These are phyloP conservation scores for Stagonosporopsis chrysanthemi DNA, from an alignment of 2,329 filamentous ascomycete species.

Conservation along the genomic window DNA sequence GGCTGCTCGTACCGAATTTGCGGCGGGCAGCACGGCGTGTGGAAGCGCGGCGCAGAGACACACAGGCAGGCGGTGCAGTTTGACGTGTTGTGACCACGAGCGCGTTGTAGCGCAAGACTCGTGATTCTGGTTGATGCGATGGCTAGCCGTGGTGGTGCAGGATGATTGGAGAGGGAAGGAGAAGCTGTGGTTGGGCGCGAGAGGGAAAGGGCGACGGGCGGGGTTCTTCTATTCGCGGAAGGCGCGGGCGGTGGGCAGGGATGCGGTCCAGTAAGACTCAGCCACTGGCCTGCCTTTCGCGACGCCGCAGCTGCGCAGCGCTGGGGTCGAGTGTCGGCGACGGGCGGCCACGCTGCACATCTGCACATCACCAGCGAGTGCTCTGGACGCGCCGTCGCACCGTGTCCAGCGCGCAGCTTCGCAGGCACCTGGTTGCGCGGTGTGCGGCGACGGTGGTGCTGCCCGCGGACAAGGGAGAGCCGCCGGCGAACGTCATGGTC, in stretches of 20 bases:
- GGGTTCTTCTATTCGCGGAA: constrained; percentile 28
- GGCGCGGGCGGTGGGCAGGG: constrained; percentile 23
- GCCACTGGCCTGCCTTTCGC: constrained; percentile 18
- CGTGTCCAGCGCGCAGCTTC: background rate
- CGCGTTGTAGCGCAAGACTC: constrained; percentile 38
- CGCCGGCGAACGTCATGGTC: constrained; percentile 12
- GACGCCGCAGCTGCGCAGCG: too few relatives aligned
- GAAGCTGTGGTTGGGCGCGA: constrained; percentile 37
- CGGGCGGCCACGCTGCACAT: constrained; percentile 14
- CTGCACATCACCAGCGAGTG: background rate
- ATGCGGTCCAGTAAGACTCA: constrained; percentile 28
- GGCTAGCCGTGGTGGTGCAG: constrained; percentile 33
- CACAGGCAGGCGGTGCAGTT: constrained; percentile 25
- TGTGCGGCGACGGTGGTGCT: background rate
- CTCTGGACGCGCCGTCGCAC: too few relatives aligned
- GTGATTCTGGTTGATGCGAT: constrained; percentile 29
- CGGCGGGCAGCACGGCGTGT: constrained; percentile 24
- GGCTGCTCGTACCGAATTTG: constrained; percentile 16
- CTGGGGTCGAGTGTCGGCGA: background rate
- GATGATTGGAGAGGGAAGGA: constrained; percentile 39
- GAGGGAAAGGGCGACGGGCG: constrained; percentile 31
- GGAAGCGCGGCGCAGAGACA: constrained; percentile 25
- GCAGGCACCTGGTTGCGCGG: background rate
- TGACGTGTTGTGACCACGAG: constrained; percentile 29
- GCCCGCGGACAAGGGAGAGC: constrained; percentile 15